Evolutionary conservation across 1,139 yeast species (phyloP), one percentile per base, ranked within the genome.

Genomic region (Saccharomyces pastorianus): DNA sequence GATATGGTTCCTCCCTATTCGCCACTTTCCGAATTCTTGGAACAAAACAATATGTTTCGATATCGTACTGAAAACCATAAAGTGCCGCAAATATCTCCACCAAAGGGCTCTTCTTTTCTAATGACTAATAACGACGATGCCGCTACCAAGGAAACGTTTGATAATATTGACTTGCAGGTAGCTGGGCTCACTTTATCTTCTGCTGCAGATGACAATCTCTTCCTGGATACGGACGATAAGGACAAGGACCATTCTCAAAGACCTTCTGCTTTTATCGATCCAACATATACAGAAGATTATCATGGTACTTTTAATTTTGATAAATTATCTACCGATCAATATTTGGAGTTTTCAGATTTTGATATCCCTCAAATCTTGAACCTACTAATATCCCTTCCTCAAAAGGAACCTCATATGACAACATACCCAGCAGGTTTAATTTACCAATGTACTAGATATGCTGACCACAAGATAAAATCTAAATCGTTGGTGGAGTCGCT

Each of bases 341-440:
- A 66, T 56, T 73, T 85, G 50, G 79, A 80, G 59, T 84, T 83
- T 60, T 75, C 79, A n/a, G 90, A 85, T 61, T 78, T 80, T 55
- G 89, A 84, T 63, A 83, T 86, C 23, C 82, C 88, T 0, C 71
- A 76, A 11, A 74, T 85, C 28, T 72, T 85, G 54, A 83, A 84
- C 56, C 77, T 78, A 56, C 73, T 84, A 17, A 80, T 83, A 56
- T 65, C 69, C 2, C 68, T 85, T 53, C 77, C 74, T 52, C 75
- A 73, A 32, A 69, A 63, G 52, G 61, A 72, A 55, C 74, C 72
- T 38, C 87, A 83, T 61, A 77, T 80, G 53, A 76, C 89, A 0
- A 79, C 82, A 48, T 70, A 81, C 13, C 88, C 91, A 0, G 89
- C 93, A 0, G 82, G 88, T 0, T 75, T 85, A 5, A 68, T 84